Evolutionary conservation across 75 land plant genomes (phyloP).

Genomic region (Picea glauca): DNA sequence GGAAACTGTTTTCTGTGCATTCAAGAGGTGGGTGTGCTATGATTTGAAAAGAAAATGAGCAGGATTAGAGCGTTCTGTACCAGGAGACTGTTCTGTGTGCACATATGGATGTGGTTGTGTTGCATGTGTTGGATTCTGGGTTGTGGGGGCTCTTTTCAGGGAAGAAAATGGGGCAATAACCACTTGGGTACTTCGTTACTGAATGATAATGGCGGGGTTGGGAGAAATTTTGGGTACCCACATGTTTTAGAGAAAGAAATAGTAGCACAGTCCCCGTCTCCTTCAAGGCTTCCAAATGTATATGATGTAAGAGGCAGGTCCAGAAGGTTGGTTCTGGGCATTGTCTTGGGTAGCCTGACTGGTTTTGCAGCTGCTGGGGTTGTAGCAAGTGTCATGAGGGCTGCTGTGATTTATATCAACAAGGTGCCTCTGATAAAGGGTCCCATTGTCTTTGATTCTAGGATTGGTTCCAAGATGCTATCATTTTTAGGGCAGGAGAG

Average conservation of each 20-base stretch:
- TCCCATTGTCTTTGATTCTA: conserved; percentile 71
- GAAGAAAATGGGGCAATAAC: conserved; percentile 4
- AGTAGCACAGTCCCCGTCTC: not conserved
- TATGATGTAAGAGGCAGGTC: conserved; percentile 18
- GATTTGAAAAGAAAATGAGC: not conserved
- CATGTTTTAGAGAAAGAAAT: not conserved
- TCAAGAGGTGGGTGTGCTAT: not conserved
- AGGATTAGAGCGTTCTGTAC: not conserved
- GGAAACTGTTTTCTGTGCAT: not conserved
- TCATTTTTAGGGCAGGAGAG: conserved; percentile 25
- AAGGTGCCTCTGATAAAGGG: conserved; percentile 55
- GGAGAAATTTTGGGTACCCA: not conserved
- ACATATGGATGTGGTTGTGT: conserved; percentile 1
- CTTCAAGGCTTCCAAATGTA: not conserved
- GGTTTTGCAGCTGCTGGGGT: conserved; percentile 44
- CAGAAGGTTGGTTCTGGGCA: conserved; percentile 47
- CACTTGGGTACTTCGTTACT: not conserved
- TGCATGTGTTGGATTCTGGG: conserved; percentile 3
- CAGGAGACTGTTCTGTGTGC: not conserved
- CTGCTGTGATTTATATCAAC: conserved; percentile 32
- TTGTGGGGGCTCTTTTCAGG: conserved; percentile 1
- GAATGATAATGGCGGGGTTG: not conserved
- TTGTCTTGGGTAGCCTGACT: conserved; percentile 51
- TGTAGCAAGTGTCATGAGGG: conserved; percentile 29
- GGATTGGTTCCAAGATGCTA: conserved; percentile 53